Conservation (phyloP, 2,329 filamentous ascomycete genomes). For the Clonostachys rhizophaga region DNA sequence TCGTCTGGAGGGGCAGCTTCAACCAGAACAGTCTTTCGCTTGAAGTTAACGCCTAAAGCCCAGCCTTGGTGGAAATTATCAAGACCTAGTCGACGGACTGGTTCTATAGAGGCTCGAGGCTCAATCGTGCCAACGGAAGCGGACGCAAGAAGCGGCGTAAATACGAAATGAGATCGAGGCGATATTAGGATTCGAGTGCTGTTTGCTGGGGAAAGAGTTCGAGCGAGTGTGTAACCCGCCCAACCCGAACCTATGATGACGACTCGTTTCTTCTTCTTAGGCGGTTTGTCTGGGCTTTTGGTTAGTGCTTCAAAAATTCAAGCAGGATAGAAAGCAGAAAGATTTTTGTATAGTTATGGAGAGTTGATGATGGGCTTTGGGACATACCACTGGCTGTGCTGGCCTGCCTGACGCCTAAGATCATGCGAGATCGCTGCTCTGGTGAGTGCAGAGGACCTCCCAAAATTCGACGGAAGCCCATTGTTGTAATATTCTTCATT, state of each 20-base stretch:
- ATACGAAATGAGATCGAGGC: slow-evolving; percentile 86
- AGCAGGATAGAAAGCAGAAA: no score
- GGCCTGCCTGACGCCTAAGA: no score
- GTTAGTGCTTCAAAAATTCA: no score
- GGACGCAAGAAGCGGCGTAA: slow-evolving; percentile 80
- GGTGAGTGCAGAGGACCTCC: no score
- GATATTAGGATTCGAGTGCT: slow-evolving; percentile 76
- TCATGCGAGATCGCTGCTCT: no score
- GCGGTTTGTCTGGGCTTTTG: no score
- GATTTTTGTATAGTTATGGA: no score
- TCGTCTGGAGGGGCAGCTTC: slow-evolving; percentile 62
- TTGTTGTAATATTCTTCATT: no score
- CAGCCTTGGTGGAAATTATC: slow-evolving; percentile 77
- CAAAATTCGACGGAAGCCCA: no score
- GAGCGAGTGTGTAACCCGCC: slow-evolving; percentile 75
- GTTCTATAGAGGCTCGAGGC: slow-evolving; percentile 80
- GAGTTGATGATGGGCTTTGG: no score
- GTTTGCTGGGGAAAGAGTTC: slow-evolving; percentile 63
- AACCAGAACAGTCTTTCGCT: slow-evolving; percentile 65
- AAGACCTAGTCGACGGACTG: slow-evolving; percentile 62
- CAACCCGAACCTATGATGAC: slow-evolving; percentile 75
- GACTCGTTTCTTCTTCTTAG: slow-evolving; percentile 44
- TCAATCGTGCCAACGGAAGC: slow-evolving; percentile 85
- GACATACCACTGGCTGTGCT: no score
- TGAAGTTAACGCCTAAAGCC: slow-evolving; percentile 75